Evolutionary conservation across 768 basidiomycete species (phyloP).

Genomic region (Cyathus striatus): DNA sequence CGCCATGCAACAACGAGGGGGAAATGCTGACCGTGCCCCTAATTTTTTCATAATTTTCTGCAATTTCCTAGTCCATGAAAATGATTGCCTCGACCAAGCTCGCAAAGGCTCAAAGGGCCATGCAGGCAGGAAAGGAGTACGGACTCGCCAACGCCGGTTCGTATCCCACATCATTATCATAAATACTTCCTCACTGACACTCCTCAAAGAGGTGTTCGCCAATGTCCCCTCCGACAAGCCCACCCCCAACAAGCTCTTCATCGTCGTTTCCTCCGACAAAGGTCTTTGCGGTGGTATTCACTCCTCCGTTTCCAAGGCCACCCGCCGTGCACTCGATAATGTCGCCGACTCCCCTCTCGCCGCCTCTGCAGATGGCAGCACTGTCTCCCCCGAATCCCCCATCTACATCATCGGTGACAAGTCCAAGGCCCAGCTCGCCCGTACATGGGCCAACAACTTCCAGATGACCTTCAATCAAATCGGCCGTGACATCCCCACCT

Average conservation of each 20-base stretch:
- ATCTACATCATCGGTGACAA: conserved; percentile 95
- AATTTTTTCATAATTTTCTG: too few species aligned
- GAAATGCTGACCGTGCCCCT: too few species aligned
- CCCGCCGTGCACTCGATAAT: conserved; percentile 65
- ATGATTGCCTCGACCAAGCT: conserved; percentile 99
- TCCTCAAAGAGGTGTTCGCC: conserved; percentile 74
- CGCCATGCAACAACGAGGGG: too few species aligned
- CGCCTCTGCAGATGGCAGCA: conserved; percentile 33
- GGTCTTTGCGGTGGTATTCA: conserved; percentile 99
- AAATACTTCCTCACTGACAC: conserved; percentile 2
- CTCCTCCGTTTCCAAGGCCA: conserved; percentile 90
- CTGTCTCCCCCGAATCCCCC: conserved; percentile 55
- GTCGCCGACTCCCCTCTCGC: conserved; percentile 45
- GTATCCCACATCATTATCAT: conserved; percentile 21
- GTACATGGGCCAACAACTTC: conserved; percentile 60
- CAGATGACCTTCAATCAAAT: conserved; percentile 95
- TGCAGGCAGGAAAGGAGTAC: conserved; percentile 88
- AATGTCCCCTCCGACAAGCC: conserved; percentile 67
- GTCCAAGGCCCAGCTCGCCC: conserved; percentile 86
- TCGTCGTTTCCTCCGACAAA: conserved; percentile 96
- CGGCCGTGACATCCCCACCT: conserved; percentile 95
- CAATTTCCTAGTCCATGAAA: conserved; percentile 85
- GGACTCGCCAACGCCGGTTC: conserved; percentile 87
- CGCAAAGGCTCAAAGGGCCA: conserved; percentile 90
- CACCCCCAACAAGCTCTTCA: conserved; percentile 77